Percentiles rank a stretch among this genome's conserved stretches.
phyloP scores from a whole-genome alignment of 306 rosid species.

The Mucuna pruriens region DNA sequence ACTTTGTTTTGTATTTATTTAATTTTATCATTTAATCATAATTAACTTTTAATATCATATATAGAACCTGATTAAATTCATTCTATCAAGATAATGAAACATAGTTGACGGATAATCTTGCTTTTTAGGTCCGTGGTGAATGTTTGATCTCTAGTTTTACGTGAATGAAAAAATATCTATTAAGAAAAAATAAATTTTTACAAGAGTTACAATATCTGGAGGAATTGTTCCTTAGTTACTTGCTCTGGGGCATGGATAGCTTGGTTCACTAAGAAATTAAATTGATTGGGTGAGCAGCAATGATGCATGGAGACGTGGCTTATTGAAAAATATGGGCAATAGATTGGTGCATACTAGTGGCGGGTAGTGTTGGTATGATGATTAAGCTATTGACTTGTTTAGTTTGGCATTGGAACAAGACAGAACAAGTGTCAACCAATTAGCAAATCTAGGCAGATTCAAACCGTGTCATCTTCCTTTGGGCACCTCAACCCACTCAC shows the following conservation, averaged over 20 bases:
- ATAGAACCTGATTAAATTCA: background rate
- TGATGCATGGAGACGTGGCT: background rate
- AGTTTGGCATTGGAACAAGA: background rate
- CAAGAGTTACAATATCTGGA: too few relatives aligned
- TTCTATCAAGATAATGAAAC: too few relatives aligned
- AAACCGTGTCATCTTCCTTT: constrained; percentile 28
- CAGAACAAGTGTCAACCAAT: background rate
- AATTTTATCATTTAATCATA: background rate
- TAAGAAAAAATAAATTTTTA: too few relatives aligned
- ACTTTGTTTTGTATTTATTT: background rate
- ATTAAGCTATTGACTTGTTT: background rate
- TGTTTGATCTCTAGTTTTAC: too few relatives aligned
- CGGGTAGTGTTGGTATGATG: background rate
- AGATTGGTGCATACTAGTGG: background rate
- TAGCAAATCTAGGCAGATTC: background rate
- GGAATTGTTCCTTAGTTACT: too few relatives aligned
- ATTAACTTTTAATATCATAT: background rate
- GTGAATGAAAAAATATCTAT: too few relatives aligned
- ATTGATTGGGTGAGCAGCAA: too few relatives aligned
- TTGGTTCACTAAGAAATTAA: too few relatives aligned
- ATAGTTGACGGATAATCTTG: too few relatives aligned
- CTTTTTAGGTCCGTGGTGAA: too few relatives aligned
- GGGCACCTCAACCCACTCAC: constrained; percentile 36
- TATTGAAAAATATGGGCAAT: background rate
- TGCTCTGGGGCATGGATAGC: too few relatives aligned